These are phyloP conservation scores for Rhodotorula babjevae DNA, from an alignment of 768 basidiomycete genomes.

Conservation along the genomic window DNA sequence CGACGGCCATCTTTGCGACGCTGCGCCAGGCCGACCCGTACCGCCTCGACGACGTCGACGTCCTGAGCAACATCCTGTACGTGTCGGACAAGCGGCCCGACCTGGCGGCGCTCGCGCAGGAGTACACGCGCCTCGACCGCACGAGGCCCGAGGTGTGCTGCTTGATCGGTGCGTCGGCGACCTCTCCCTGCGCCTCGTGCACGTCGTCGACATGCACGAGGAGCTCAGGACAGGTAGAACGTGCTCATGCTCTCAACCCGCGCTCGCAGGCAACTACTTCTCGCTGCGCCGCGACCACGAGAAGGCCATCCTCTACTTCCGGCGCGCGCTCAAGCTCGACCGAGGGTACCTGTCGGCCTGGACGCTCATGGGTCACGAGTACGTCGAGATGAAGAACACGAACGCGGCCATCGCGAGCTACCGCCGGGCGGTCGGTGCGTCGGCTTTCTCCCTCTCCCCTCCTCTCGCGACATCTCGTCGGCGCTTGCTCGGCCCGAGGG, in stretches of 20 bases:
- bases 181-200: too few relatives aligned
- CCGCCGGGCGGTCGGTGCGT: constrained; percentile 83
- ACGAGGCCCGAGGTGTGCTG: constrained; percentile 95
- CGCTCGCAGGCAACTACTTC: constrained; percentile 81
- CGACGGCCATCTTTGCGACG: constrained; percentile 76
- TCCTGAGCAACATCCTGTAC: constrained; percentile 94
- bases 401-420: constrained; percentile 99
- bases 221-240: too few relatives aligned
- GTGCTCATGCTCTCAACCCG: background rate
- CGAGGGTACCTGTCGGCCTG: constrained; percentile 92
- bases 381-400: constrained; percentile 97
- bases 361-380: constrained; percentile 99
- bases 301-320: constrained; percentile 92
- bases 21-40: constrained; percentile 76
- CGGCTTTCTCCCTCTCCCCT: background rate
- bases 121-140: constrained; percentile 81
- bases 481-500: too few relatives aligned
- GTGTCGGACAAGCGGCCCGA: constrained; percentile 85
- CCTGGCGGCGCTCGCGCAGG: constrained; percentile 82
- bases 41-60: constrained; percentile 88
- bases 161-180: constrained; percentile 67
- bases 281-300: constrained; percentile 88
- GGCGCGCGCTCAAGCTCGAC: constrained; percentile 89
- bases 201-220: background rate
- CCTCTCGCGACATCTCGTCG: too few relatives aligned